Evolutionary conservation across 2,329 filamentous ascomycete species (phyloP), one percentile per base, ranked within the genome.

Genomic region (Aspergillus intermedius): DNA sequence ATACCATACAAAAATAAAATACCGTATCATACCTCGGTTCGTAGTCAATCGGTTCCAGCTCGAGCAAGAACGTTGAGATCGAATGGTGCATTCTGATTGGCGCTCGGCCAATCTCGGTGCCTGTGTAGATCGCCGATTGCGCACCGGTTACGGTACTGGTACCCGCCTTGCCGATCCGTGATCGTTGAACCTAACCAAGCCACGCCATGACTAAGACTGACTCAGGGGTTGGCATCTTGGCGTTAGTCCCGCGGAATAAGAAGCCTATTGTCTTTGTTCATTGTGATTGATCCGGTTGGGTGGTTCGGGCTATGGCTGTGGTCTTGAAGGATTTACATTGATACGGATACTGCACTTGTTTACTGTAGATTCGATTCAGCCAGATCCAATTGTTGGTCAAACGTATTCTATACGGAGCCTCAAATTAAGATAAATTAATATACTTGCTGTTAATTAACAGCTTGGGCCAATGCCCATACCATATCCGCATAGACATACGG

Each of bases 81-180:
- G 13, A 1, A 22, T 5, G 5, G 3, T 5, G 15, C 4, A 10
- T 13, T 22, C 10, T 34, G 40, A 59, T 56, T 56, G 55, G 53
- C 4, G 3, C 4, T 40, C 57, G 55, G 55, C 45, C 44, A 15
- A 58, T 58, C 54, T 57, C 52, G 54, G 55, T 25, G 42, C 47
- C 32, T n/a, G 23, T 32, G 32, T 2, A 15, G 48, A 53, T 55
- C 49, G 10, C 19, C 49, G 50, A 50, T 19, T 13, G 46, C 39
- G 10, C 7, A 40, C 6, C 37, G 4, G 17, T 46, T 42, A 21
- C 49, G 52, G 15, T 45, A 54, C 54, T 46, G 32, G 54, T 58
- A 58, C 54, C 56, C 56, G 54, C 53, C 51, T 46, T 54, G 34
- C 50, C 52, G 52, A 50, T 55, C 52, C 54, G 50, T 53, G 54